Percentiles rank a stretch among this genome's conserved stretches.
Evolutionary conservation across 2,329 filamentous ascomycete genomes (phyloP).

Genomic region (Penicillium sp.): DNA sequence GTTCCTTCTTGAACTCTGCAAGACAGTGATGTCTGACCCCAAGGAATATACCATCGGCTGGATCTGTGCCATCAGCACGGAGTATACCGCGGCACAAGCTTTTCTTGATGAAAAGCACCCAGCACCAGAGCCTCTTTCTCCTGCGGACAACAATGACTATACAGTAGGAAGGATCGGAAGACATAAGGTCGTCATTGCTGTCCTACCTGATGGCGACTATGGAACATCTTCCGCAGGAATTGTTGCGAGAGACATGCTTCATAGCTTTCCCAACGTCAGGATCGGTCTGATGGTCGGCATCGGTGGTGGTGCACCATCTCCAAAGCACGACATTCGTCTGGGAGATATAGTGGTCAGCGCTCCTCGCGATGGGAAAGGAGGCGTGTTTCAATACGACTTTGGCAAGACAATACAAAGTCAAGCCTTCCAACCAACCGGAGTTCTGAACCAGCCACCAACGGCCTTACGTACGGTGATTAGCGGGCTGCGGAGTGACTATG

Average conservation of each 20-base stretch:
- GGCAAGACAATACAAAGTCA: background rate
- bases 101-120: background rate
- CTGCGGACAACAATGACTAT: background rate
- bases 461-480: background rate
- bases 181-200: background rate
- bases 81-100: background rate
- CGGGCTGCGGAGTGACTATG: background rate
- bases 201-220: background rate
- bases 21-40: background rate
- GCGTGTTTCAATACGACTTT: background rate
- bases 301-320: background rate
- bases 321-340: background rate
- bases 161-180: background rate
- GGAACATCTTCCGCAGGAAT: background rate
- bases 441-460: background rate
- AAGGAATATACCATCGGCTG: background rate
- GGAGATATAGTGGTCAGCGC: conserved; percentile 1
- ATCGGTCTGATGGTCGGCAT: background rate
- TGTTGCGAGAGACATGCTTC: background rate
- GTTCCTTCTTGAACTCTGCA: too few species aligned
- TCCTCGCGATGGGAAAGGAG: background rate
- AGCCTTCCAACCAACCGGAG: background rate
- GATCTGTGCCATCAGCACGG: background rate
- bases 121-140: background rate
- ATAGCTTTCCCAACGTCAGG: background rate